Conservation (phyloP, 768 basidiomycete genomes). For the Tulasnella sp. region DNA sequence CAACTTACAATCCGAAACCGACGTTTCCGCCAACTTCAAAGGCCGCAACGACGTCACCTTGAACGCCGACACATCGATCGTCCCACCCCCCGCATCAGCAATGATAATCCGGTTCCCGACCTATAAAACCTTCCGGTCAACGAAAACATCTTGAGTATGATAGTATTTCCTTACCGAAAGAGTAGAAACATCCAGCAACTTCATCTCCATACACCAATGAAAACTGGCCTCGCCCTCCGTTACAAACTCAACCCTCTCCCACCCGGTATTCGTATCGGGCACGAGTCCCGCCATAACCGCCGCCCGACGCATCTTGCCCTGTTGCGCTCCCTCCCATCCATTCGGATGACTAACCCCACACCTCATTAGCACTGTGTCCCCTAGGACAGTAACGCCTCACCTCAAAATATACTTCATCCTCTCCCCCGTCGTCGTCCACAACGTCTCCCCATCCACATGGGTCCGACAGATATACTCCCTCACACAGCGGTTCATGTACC, state of each 20-base stretch:
- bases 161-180: slow-evolving; percentile 18
- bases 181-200: slow-evolving; percentile 24
- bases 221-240: slow-evolving; percentile 44
- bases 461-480: not conserved
- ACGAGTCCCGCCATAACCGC: slow-evolving; percentile 33
- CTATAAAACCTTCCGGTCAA: not conserved
- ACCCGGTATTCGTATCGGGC: slow-evolving; percentile 28
- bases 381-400: not conserved
- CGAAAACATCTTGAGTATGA: not conserved
- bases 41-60: too few species aligned
- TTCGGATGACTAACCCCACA: slow-evolving; percentile 30
- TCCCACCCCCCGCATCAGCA: slow-evolving; percentile 41
- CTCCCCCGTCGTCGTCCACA: not conserved
- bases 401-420: not conserved
- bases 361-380: not conserved
- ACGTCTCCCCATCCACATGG: not conserved
- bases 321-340: slow-evolving; percentile 38
- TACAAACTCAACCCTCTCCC: slow-evolving; percentile 33
- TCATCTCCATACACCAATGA: slow-evolving; percentile 36
- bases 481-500: not conserved
- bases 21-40: too few species aligned
- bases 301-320: slow-evolving; percentile 34
- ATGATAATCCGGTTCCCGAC: slow-evolving; percentile 26
- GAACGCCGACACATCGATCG: slow-evolving; percentile 34
- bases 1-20: too few species aligned